Base-by-base conservation (phyloP, 2,329 filamentous ascomycete genomes). In the Epicoccum sorghinum region DNA sequence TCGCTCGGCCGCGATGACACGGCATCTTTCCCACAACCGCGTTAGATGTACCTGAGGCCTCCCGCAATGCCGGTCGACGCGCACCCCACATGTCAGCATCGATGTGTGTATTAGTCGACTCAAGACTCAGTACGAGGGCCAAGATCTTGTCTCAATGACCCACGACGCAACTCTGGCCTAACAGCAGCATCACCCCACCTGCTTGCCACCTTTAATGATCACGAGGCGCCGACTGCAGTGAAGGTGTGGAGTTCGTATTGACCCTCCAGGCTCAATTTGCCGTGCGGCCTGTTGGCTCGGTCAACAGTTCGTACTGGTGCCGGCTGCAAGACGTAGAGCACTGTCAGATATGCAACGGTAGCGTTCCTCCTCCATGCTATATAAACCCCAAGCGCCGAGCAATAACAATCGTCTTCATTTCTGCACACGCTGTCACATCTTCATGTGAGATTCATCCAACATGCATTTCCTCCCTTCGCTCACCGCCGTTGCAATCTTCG, bases 381-480 rank as follows among this genome's bases (percentile, higher is more conserved):
- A 29, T 29, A 29, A 9, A 29, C 1, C 9, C 6, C 9, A 9
- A 7, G 27, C 27, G 6, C 27, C 27, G 27, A 29, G 27, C 27
- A 9, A 14, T 13, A n/a, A 29, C n/a, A 14, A 27, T 25, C 18
- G n/a, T 6, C 25, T 14, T 41, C 38, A 35, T 1, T 29, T 14
- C 38, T 2, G 4, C 25, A 5, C 3, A 4, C 9, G 7, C 8
- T n/a, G 13, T 7, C 10, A 12, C 25, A 29, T 7, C 36, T 18
- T 38, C 18, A 3, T 12, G 27, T 25, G 9, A 23, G 4, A 13
- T 24, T 1, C 14, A 23, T 39, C 13, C 25, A 59, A 33, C 3
- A 66, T 63, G 60, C 55, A 56, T 0, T 60, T 66, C 50, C 38
- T 56, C 9, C 35, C 47, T 12, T 37, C 52, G 13, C 25, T 59